These are phyloP conservation scores for Physcomitrium patens DNA, from an alignment of 225 moss, liverwort and hornwort genomes.

Conservation along the genomic window DNA sequence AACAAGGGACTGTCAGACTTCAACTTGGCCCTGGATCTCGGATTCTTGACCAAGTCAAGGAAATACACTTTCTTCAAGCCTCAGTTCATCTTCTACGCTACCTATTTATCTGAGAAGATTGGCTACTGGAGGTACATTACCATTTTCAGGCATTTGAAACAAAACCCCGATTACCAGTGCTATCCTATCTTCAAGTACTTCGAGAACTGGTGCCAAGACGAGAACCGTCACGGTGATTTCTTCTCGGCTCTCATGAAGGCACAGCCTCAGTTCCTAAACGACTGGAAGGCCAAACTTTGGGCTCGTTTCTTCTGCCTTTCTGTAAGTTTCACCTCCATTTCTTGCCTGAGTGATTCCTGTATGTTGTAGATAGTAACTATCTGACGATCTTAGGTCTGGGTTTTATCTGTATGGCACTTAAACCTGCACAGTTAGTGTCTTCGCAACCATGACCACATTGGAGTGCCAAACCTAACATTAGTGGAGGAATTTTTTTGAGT, in stretches of 20 bases:
- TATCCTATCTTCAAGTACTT: conserved; percentile 99
- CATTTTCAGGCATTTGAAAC: conserved; percentile 93
- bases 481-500: too few species aligned
- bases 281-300: conserved; percentile 99
- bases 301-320: conserved; percentile 97
- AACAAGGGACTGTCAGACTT: conserved; percentile 97
- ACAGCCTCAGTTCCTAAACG: conserved; percentile 95
- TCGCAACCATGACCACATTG: too few species aligned
- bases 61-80: conserved; percentile 99
- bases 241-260: conserved; percentile 98
- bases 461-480: too few species aligned
- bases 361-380: too few species aligned
- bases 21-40: conserved; percentile 84
- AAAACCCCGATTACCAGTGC: conserved; percentile 90
- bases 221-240: conserved; percentile 98
- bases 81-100: conserved; percentile 96
- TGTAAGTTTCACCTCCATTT: conserved; percentile 42
- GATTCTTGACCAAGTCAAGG: conserved; percentile 92
- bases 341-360: background rate
- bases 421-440: too few species aligned
- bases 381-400: too few species aligned
- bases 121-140: conserved; percentile 99
- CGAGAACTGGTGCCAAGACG: conserved; percentile 99
- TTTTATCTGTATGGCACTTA: too few species aligned
- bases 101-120: conserved; percentile 93